These are phyloP conservation scores for Heracleum sosnowskyi DNA, from an alignment of 129 eudicot species.

Conservation along the genomic window DNA sequence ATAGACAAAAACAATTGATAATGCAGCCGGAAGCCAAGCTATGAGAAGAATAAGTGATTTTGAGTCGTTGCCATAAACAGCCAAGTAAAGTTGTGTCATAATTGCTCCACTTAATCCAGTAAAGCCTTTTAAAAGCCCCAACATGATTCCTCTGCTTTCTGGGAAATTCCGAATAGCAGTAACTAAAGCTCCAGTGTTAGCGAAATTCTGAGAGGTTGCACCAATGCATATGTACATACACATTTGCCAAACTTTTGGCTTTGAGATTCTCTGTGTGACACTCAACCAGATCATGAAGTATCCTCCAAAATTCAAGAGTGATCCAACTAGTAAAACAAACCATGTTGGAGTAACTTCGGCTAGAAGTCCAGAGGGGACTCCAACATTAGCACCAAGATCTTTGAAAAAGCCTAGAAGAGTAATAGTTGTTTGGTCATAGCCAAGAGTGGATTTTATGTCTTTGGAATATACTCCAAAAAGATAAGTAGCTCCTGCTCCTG, in stretches of 20 bases:
- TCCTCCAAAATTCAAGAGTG: slow-evolving; percentile 24
- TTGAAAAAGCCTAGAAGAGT: slow-evolving; percentile 23
- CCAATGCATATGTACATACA: slow-evolving; percentile 29
- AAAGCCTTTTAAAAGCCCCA: slow-evolving; percentile 31
- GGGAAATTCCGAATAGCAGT: slow-evolving; percentile 28
- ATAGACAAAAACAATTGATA: slow-evolving; percentile 19
- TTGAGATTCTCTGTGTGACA: slow-evolving; percentile 8
- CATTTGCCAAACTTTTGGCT: slow-evolving; percentile 36
- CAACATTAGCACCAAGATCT: slow-evolving; percentile 31
- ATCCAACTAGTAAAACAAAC: slow-evolving; percentile 22
- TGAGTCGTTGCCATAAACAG: slow-evolving; percentile 28
- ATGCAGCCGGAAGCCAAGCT: slow-evolving; percentile 32
- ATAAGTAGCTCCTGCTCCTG: slow-evolving; percentile 30
- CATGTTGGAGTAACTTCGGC: slow-evolving; percentile 26
- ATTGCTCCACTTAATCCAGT: slow-evolving; percentile 35
- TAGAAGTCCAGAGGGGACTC: slow-evolving; percentile 27
- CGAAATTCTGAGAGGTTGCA: slow-evolving; percentile 32
- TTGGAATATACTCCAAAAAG: slow-evolving; percentile 31
- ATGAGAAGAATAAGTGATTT: slow-evolving; percentile 26
- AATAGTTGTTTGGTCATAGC: slow-evolving; percentile 31
- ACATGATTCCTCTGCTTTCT: slow-evolving; percentile 22
- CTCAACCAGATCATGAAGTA: slow-evolving; percentile 28
- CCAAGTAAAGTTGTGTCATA: slow-evolving; percentile 28
- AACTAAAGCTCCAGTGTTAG: slow-evolving; percentile 27
- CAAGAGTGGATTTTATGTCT: slow-evolving; percentile 25